Conservation (phyloP, 139 green algal genomes). For the Tetratostichococcus sp. region DNA sequence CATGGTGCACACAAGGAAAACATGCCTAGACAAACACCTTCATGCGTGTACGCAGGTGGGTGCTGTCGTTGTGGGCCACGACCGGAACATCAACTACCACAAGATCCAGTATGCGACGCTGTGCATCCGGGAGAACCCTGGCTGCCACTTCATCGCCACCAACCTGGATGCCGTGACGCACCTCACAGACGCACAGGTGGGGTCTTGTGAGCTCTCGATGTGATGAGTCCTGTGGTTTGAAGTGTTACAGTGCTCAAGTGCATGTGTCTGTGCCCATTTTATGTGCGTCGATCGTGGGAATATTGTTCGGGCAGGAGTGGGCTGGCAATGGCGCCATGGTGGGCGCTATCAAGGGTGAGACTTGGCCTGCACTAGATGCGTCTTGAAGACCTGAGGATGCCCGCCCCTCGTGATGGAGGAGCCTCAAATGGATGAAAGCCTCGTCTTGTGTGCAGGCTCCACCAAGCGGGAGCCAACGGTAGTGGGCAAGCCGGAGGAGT, state of each 20-base stretch:
- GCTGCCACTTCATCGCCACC: conserved; percentile 98
- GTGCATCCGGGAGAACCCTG: conserved; percentile 97
- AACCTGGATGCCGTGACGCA: conserved; percentile 98
- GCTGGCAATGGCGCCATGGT: conserved; percentile 96
- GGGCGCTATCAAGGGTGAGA: conserved; percentile 80
- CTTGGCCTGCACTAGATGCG: background rate
- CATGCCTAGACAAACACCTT: too few species aligned
- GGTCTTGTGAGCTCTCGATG: too few species aligned
- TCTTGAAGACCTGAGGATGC: too few species aligned
- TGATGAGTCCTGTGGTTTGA: too few species aligned
- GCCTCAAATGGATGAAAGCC: too few species aligned
- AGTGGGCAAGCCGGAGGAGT: conserved; percentile 92
- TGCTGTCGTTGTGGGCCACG: conserved; percentile 96
- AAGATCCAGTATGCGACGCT: conserved; percentile 99
- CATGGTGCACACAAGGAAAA: too few species aligned
- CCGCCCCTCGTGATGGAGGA: too few species aligned
- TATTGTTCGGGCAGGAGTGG: conserved; percentile 74
- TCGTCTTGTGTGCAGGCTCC: conserved; percentile 59
- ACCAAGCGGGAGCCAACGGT: conserved; percentile 89
- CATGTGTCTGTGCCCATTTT: too few species aligned
- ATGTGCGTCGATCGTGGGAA: too few species aligned
- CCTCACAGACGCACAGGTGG: conserved; percentile 86
- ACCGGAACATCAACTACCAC: conserved; percentile 99
- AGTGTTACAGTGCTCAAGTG: too few species aligned
- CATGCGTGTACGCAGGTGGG: too few species aligned